Conservation (phyloP, 2,329 filamentous ascomycete species). For the Cercospora sojina region DNA sequence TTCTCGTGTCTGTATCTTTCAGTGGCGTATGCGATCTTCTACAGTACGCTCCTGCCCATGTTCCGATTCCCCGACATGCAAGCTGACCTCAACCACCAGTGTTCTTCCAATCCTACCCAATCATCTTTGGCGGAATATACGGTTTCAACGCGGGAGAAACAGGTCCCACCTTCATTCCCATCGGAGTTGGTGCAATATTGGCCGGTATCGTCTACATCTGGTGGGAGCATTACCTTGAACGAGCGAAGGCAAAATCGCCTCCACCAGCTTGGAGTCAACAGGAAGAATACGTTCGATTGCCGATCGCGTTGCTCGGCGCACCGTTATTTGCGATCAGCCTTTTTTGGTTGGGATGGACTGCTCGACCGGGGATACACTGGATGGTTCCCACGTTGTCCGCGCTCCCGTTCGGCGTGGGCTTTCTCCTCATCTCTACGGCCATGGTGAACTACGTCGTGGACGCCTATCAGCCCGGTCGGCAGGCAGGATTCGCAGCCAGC, state of each 20-base stretch:
- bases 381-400: constrained; percentile 52
- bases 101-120: constrained; percentile 72
- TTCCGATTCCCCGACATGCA: too few species aligned
- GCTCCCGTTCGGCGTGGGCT: constrained; percentile 52
- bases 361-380: constrained; percentile 41
- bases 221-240: constrained; percentile 62
- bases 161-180: constrained; percentile 67
- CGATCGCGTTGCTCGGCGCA: constrained; percentile 61
- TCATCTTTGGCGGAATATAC: constrained; percentile 65
- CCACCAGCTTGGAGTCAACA: constrained; percentile 57
- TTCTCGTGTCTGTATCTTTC: constrained; percentile 69
- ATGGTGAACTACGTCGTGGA: constrained; percentile 61
- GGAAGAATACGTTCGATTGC: constrained; percentile 68
- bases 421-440: constrained; percentile 53
- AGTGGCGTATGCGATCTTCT: constrained; percentile 62
- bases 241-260: constrained; percentile 46
- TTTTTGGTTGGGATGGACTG: constrained; percentile 62
- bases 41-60: too few species aligned
- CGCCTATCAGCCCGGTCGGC: constrained; percentile 52
- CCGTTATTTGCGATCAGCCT: constrained; percentile 44
- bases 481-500: constrained; percentile 61
- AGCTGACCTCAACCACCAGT: constrained; percentile 39
- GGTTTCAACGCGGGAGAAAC: constrained; percentile 62
- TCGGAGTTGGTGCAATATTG: constrained; percentile 62
- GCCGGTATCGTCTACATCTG: constrained; percentile 61